phyloP scores from a whole-genome alignment of 495 filamentous ascomycete species.

The Aspergillus carlsbadensis region DNA sequence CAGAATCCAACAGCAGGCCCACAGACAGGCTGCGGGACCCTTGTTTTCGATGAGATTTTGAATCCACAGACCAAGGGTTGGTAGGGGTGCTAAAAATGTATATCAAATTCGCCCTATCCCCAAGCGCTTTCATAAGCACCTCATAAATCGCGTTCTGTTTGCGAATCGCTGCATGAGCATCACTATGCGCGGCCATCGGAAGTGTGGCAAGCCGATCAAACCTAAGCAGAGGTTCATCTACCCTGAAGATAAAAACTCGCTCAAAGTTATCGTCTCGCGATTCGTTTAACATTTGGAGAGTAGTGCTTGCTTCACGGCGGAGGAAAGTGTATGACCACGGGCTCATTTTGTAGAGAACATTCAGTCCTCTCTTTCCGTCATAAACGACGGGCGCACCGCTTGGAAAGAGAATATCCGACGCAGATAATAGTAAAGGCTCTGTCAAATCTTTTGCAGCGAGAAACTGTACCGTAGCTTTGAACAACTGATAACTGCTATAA shows the following conservation, averaged over 20 bases:
- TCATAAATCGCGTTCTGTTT: slow-evolving; percentile 50
- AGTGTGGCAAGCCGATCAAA: slow-evolving; percentile 64
- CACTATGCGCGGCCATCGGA: slow-evolving; percentile 26
- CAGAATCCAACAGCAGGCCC: slow-evolving; percentile 69
- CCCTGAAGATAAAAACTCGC: slow-evolving; percentile 73
- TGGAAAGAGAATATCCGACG: slow-evolving; percentile 30
- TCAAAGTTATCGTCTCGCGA: slow-evolving; percentile 77
- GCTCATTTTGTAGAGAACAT: slow-evolving; percentile 90
- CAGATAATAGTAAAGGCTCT: slow-evolving; percentile 58
- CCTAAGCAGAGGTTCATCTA: slow-evolving; percentile 61
- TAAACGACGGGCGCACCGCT: slow-evolving; percentile 46
- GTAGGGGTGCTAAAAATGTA: slow-evolving; percentile 46
- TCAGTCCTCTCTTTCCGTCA: slow-evolving; percentile 71
- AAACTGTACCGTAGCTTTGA: slow-evolving; percentile 87
- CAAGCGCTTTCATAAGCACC: slow-evolving; percentile 65
- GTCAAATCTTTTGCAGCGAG: slow-evolving; percentile 69
- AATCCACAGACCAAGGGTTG: slow-evolving; percentile 36
- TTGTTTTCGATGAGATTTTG: slow-evolving; percentile 25
- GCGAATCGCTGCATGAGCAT: slow-evolving; percentile 30
- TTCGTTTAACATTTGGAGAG: slow-evolving; percentile 71
- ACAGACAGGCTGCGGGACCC: slow-evolving; percentile 46
- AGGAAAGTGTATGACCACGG: slow-evolving; percentile 74
- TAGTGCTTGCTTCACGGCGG: slow-evolving; percentile 67
- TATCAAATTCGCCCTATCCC: slow-evolving; percentile 69
- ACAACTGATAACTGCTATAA: slow-evolving; percentile 89